These are phyloP conservation scores for Nicotiana undulata DNA, from an alignment of 257 asterid species.

Conservation along the genomic window DNA sequence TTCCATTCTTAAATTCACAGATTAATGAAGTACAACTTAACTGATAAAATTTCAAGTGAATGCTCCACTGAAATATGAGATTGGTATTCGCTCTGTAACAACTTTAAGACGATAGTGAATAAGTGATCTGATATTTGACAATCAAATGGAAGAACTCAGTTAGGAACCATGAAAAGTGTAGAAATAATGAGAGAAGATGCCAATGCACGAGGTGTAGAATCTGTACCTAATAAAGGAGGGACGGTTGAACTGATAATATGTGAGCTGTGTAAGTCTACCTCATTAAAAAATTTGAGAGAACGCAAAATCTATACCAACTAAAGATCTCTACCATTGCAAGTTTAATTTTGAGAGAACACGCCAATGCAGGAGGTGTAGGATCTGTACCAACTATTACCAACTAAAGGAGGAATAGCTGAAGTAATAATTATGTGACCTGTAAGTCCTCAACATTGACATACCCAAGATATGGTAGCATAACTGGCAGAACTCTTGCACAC, in stretches of 20 bases:
- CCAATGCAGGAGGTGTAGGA: not conserved
- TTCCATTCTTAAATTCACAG: not conserved
- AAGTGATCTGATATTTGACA: not conserved
- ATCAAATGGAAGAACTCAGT: not conserved
- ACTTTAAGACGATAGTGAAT: not conserved
- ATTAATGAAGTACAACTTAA: not conserved
- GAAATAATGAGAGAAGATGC: not conserved
- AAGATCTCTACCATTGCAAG: not conserved
- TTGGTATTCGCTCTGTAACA: not conserved
- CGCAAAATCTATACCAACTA: not conserved
- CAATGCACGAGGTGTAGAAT: not conserved
- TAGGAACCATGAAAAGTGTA: not conserved
- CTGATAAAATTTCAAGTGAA: not conserved
- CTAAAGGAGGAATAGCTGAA: not conserved
- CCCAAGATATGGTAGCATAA: not conserved
- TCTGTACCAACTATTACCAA: not conserved
- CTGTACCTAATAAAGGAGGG: not conserved
- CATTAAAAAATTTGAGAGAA: not conserved
- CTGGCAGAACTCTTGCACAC: not conserved
- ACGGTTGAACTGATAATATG: not conserved
- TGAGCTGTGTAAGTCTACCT: not conserved
- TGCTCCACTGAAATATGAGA: not conserved
- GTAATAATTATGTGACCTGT: not conserved
- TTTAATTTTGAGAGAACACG: not conserved
- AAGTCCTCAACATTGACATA: not conserved